These are phyloP conservation scores for Lachnellula cervina DNA, from an alignment of 2,329 filamentous ascomycete genomes.

Conservation along the genomic window DNA sequence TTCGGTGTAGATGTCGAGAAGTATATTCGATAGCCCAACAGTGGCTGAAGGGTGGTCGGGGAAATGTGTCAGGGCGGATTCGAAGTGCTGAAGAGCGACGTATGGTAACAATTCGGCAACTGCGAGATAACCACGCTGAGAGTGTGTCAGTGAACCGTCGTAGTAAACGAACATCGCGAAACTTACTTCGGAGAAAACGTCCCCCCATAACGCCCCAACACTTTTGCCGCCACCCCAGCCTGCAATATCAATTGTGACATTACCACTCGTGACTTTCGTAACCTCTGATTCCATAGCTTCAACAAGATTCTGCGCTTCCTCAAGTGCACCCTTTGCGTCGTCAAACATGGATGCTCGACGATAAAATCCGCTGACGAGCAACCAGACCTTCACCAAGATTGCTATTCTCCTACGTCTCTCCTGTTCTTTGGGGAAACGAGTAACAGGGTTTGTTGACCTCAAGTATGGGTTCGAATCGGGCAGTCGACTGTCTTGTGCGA, in stretches of 20 bases:
- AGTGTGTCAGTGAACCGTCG: slow-evolving; percentile 26
- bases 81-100: slow-evolving; percentile 70
- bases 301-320: slow-evolving; percentile 76
- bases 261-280: slow-evolving; percentile 56
- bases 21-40: slow-evolving; percentile 75
- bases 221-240: slow-evolving; percentile 79
- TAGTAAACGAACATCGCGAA: not conserved
- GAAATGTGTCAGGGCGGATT: slow-evolving; percentile 73
- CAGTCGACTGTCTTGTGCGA: slow-evolving; percentile 18
- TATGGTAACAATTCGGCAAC: slow-evolving; percentile 43
- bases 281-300: slow-evolving; percentile 65
- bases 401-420: slow-evolving; percentile 45
- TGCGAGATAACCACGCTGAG: slow-evolving; percentile 30
- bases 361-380: slow-evolving; percentile 86
- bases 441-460: slow-evolving; percentile 23
- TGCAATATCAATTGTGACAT: slow-evolving; percentile 55
- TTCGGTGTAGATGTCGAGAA: slow-evolving; percentile 79
- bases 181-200: slow-evolving; percentile 75
- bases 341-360: slow-evolving; percentile 73
- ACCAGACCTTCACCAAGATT: slow-evolving; percentile 75
- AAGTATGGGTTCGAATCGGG: slow-evolving; percentile 14
- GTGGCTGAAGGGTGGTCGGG: slow-evolving; percentile 77
- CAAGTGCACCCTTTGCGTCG: slow-evolving; percentile 73
- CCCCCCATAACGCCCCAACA: slow-evolving; percentile 77
- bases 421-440: slow-evolving; percentile 49